phyloP scores from a whole-genome alignment of 192 early-diverging fungal genomes.

The Umbelopsis isabellina region DNA sequence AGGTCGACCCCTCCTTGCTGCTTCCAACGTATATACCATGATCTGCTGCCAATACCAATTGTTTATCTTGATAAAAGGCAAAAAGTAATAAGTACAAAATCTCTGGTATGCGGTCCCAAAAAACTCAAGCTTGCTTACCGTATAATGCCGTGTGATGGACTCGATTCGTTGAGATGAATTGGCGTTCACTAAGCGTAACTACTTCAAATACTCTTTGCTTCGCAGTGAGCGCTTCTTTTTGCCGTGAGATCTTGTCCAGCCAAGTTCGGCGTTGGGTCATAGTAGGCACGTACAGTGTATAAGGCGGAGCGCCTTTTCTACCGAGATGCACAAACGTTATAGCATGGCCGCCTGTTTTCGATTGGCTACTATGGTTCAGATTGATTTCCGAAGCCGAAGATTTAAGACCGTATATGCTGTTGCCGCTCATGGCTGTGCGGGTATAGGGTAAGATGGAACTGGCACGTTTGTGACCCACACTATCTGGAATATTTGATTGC shows the following conservation, averaged over 20 bases:
- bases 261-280: constrained; percentile 78
- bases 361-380: not conserved
- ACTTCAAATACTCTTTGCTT: constrained; percentile 54
- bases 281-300: constrained; percentile 75
- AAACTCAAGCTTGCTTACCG: constrained; percentile 29
- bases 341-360: constrained; percentile 48
- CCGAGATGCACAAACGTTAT: constrained; percentile 80
- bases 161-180: constrained; percentile 52
- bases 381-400: not conserved
- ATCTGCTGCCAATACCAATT: constrained; percentile 82
- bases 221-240: constrained; percentile 48
- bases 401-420: not conserved
- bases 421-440: constrained; percentile 18
- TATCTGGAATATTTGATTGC: constrained; percentile 36
- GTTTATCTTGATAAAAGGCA: constrained; percentile 43
- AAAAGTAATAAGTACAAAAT: not conserved
- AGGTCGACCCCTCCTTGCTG: constrained; percentile 46
- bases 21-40: constrained; percentile 74
- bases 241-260: constrained; percentile 75
- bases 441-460: constrained; percentile 35
- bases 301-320: constrained; percentile 56
- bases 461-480: constrained; percentile 21
- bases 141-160: constrained; percentile 56
- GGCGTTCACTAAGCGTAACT: constrained; percentile 47
- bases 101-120: no score